A percentile compares a stretch with the other conserved stretches of the same genome.
Evolutionary conservation across 495 filamentous ascomycete species (phyloP).

Genomic region (Usnea hakonensis): DNA sequence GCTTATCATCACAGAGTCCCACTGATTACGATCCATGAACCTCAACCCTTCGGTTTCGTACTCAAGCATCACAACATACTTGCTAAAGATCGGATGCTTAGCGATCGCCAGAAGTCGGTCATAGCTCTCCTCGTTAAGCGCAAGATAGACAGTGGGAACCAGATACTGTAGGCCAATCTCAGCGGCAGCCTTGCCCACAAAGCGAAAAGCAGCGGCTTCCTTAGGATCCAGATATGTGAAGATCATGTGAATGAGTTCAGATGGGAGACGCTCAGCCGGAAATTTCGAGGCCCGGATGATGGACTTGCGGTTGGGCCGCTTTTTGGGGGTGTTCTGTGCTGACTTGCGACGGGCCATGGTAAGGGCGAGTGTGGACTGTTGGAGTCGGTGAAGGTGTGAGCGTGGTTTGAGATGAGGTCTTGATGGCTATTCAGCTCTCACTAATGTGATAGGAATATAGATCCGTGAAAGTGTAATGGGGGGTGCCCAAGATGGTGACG

Average conservation of each 20-base stretch:
- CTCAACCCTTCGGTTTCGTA: neutral
- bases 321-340: neutral
- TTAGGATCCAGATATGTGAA: neutral
- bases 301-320: neutral
- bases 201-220: neutral
- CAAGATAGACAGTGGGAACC: neutral
- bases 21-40: neutral
- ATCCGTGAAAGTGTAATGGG: no score
- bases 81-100: neutral
- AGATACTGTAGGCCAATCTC: neutral
- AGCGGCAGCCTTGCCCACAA: neutral
- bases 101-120: neutral
- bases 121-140: neutral
- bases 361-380: neutral
- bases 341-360: neutral
- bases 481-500: no score
- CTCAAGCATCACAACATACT: neutral
- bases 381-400: neutral
- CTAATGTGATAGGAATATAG: no score
- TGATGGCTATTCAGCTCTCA: neutral
- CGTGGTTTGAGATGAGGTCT: neutral
- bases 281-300: neutral
- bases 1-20: neutral
- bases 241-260: neutral
- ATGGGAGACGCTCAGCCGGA: neutral